Conservation (phyloP, 768 basidiomycete species). For the Coprinellus micaceus region DNA sequence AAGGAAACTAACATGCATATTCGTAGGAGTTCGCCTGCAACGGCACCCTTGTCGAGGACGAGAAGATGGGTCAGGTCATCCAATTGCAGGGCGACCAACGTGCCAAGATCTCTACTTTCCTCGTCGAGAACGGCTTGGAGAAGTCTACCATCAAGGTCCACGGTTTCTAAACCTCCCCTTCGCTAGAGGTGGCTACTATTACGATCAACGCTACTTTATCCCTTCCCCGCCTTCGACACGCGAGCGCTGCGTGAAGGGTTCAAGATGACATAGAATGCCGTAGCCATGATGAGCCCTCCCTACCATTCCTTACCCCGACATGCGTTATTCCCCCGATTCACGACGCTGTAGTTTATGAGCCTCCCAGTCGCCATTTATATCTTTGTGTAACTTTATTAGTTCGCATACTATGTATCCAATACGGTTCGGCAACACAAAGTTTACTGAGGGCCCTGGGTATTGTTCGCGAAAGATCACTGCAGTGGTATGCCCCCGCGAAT, state of each 20-base stretch:
- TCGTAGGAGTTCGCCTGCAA: conserved; percentile 95
- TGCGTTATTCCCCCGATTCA: too few relatives aligned
- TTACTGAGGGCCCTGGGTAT: neutral
- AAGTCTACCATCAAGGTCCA: conserved; percentile 81
- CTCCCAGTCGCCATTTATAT: too few relatives aligned
- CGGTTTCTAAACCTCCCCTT: conserved; percentile 59
- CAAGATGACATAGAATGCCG: too few relatives aligned
- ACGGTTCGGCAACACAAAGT: neutral
- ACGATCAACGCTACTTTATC: too few relatives aligned
- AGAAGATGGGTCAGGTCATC: conserved; percentile 94
- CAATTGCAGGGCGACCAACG: conserved; percentile 99
- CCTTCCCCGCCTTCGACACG: too few relatives aligned
- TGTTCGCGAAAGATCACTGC: neutral
- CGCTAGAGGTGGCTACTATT: too few relatives aligned
- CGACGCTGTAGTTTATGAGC: too few relatives aligned
- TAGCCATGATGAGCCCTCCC: too few relatives aligned
- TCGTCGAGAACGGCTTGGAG: conserved; percentile 76
- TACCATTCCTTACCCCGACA: neutral
- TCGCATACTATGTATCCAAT: conserved; percentile 4
- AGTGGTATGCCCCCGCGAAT: too few relatives aligned
- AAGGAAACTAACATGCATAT: too few relatives aligned
- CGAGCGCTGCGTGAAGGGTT: too few relatives aligned
- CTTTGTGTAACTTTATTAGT: conserved; percentile 4
- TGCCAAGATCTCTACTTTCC: conserved; percentile 83
- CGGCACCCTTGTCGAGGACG: conserved; percentile 92